Evolutionary conservation across 805 yeast species (phyloP), one percentile per base, ranked within the genome.

Genomic region (Kregervanrija pseudodelftensis): DNA sequence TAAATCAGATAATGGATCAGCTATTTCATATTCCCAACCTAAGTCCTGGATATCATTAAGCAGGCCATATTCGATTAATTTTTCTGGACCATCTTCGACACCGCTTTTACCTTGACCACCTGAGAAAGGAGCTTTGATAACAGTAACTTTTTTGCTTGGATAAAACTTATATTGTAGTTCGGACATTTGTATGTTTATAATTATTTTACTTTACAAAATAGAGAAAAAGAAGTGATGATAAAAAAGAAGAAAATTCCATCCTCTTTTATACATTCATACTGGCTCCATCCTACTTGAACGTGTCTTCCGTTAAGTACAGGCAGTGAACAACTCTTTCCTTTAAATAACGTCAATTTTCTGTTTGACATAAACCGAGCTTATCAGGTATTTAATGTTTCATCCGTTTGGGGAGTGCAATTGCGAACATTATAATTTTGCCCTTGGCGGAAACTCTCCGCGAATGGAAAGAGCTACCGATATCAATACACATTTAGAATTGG

Each of bases 101-200:
- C 99, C 99, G 17, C 80, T 76, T 59, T 87, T 86, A 36, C 88
- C 90, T 65, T 91, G 99, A 49, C 99, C 99, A 17, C 97, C 98
- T 33, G 89, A 79, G 66, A 91, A 93, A 42, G 98, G 98, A 0
- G 96, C 97, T 14, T 82, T 72, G 48, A 93, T 77, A 43, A 91
- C 69, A n/a, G 88, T 75, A 33, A 80, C 76, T 42, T 76, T 69
- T 55, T 72, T 78, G 40, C 69, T 59, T 40, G 76, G 71, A 57
- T 74, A 75, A 59, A 69, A 79, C 49, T 79, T 77, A 70, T 71
- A 84, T 39, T 66, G 45, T 11, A 51, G 49, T 32, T 40, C 38
- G 10, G 43, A 16, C 45, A 45, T 41, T 15, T 7, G 32, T 17
- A 2, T 34, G 36, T n/a, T 12, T 12, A 8, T 33, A 33, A 30